These are phyloP conservation scores for Annona cherimola DNA, from an alignment of 164 flowering plant genomes.

Conservation along the genomic window DNA sequence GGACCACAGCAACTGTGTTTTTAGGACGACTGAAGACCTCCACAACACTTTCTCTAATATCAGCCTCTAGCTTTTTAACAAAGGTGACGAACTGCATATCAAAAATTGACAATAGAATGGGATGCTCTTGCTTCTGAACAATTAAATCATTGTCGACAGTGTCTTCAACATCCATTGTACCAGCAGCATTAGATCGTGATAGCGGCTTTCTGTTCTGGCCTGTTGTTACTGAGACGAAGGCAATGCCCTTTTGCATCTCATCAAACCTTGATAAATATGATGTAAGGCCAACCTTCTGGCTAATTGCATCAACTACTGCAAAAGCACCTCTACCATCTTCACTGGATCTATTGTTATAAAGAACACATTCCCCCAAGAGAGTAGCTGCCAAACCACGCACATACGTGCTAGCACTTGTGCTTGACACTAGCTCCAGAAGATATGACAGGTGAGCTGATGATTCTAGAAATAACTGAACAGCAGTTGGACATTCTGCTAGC, in stretches of 20 bases:
- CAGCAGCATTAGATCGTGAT: conserved; percentile 67
- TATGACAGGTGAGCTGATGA: conserved; percentile 80
- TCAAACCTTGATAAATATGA: conserved; percentile 74
- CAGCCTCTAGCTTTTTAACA: conserved; percentile 53
- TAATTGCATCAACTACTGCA: conserved; percentile 70
- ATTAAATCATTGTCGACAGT: conserved; percentile 32
- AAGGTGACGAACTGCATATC: conserved; percentile 57
- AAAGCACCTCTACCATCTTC: conserved; percentile 59
- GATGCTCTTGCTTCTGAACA: conserved; percentile 51
- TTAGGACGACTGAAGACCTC: conserved; percentile 79
- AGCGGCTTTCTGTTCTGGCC: conserved; percentile 45
- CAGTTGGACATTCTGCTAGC: conserved; percentile 78
- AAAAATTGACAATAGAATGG: conserved; percentile 52
- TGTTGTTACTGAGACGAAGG: conserved; percentile 45
- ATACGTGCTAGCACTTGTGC: conserved; percentile 46
- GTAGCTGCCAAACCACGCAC: conserved; percentile 74
- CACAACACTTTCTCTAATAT: conserved; percentile 68
- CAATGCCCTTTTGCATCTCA: conserved; percentile 68
- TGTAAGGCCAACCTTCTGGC: conserved; percentile 83
- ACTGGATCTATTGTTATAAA: conserved; percentile 45
- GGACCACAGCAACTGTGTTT: conserved; percentile 71
- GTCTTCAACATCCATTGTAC: conserved; percentile 70
- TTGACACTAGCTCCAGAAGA: conserved; percentile 77
- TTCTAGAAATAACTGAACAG: conserved; percentile 76
- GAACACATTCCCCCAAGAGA: conserved; percentile 84